These are phyloP conservation scores for Blastobotrys capitulatus DNA, from an alignment of 1,139 yeast species.

Conservation along the genomic window DNA sequence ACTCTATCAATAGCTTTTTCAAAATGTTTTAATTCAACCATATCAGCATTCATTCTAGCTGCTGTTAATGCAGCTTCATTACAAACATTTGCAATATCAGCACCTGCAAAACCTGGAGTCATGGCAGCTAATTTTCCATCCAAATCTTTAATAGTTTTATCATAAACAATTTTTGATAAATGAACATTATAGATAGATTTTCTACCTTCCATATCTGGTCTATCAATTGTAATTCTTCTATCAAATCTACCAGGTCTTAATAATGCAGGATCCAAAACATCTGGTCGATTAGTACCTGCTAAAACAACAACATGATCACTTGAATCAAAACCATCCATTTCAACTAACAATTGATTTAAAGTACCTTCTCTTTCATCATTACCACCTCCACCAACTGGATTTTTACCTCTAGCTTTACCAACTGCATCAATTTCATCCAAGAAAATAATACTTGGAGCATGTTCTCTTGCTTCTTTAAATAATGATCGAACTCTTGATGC, in stretches of 20 bases:
- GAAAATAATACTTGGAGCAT: constrained; percentile 89
- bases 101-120: constrained; percentile 98
- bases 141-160: constrained; percentile 46
- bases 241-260: constrained; percentile 98
- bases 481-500: constrained; percentile 95
- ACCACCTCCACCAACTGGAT: constrained; percentile 76
- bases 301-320: constrained; percentile 91
- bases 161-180: constrained; percentile 54
- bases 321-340: constrained; percentile 94
- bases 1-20: constrained; percentile 97
- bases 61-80: constrained; percentile 97
- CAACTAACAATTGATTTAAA: constrained; percentile 87
- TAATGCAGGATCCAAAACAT: constrained; percentile 85
- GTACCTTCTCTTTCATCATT: constrained; percentile 97
- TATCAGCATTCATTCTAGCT: constrained; percentile 71
- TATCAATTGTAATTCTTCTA: constrained; percentile 84
- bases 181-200: constrained; percentile 88
- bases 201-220: constrained; percentile 91
- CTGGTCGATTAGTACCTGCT: constrained; percentile 96
- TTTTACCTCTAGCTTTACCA: constrained; percentile 88
- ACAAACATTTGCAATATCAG: constrained; percentile 95
- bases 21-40: constrained; percentile 70
- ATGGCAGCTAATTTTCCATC: constrained; percentile 88
- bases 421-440: constrained; percentile 98
- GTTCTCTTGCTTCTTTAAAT: constrained; percentile 85